Base-by-base conservation (phyloP, 306 rosid genomes). In the Quercus gilva region DNA sequence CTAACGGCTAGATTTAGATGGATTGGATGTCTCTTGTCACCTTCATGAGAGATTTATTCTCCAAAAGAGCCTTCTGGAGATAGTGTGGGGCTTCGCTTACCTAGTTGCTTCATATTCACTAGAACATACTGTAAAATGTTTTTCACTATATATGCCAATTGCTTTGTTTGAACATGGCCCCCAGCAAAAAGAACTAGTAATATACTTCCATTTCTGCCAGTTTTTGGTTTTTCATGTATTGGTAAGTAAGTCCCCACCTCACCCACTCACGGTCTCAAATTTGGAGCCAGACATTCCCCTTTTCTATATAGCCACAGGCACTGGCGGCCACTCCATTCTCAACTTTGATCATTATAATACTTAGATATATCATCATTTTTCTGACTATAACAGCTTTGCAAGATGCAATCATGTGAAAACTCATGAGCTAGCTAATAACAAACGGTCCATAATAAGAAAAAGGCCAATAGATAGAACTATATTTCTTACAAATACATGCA, bases 401-500 rank as follows among this genome's bases (percentile, higher is more conserved):
- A 26, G 18, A 11, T 61, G 31, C 68, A 61, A 61, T 61, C 28
- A 15, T 13, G 3, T 12, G 26, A 5, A 25, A 15, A 14, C 18
- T 23, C 18, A 14, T 28, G 20, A 23, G n/a, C 9, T 29, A 37
- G 2, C n/a, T 37, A 64, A 58, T 26, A 31, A 21, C 43, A 65
- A 56, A 11, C 19, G 12, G 53, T 49, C 53, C 17, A 49, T 37
- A 61, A 31, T 56, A n/a, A 51, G 12, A 58, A 57, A 71, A 65
- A 2, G 77, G 73, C 53, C 14, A 13, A 49, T 61, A 73, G 71
- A 69, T 2, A 74, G 26, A 52, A 29, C 21, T 55, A 78, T 74
- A 56, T 43, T 80, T 53, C 80, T 55, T 69, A 79, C 74, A 88
- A 86, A 84, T 80, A 51, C 79, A 80, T 83, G 83, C 89, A 80